phyloP scores from a whole-genome alignment of 2,329 filamentous ascomycete species.

The Aureobasidium sp. region DNA sequence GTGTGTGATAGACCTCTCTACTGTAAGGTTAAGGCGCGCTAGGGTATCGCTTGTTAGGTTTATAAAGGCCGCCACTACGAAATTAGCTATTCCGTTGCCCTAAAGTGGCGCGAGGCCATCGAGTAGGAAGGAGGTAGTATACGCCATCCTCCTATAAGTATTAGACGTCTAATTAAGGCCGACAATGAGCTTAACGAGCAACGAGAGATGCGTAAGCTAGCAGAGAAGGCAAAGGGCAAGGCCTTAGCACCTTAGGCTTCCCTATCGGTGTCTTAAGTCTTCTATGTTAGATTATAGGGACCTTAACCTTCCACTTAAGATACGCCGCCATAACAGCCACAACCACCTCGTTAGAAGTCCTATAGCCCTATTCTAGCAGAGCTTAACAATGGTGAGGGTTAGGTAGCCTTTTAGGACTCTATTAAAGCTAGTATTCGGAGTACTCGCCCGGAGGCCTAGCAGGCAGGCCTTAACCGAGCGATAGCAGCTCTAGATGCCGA shows the following conservation, averaged over 20 bases:
- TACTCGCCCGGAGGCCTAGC: not conserved
- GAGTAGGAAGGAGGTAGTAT: not conserved
- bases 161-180: not conserved
- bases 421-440: not conserved
- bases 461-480: not conserved
- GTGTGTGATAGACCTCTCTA: not conserved
- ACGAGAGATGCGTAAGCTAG: not conserved
- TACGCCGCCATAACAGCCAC: not conserved
- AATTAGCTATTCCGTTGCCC: not conserved
- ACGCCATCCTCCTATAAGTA: not conserved
- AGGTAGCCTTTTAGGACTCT: not conserved
- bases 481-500: conserved; percentile 1
- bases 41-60: not conserved
- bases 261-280: not conserved
- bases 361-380: not conserved
- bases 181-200: not conserved
- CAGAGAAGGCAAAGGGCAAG: not conserved
- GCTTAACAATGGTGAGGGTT: not conserved
- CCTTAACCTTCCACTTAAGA: not conserved
- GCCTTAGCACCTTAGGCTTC: not conserved
- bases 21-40: not conserved
- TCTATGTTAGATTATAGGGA: not conserved
- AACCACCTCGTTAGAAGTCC: not conserved
- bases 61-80: not conserved
- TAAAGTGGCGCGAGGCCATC: not conserved